A percentile compares a stretch with the other conserved stretches of the same genome.
These are phyloP conservation scores for Clonostachys rhizophaga DNA, from an alignment of 2,329 filamentous ascomycete genomes.

Conservation along the genomic window DNA sequence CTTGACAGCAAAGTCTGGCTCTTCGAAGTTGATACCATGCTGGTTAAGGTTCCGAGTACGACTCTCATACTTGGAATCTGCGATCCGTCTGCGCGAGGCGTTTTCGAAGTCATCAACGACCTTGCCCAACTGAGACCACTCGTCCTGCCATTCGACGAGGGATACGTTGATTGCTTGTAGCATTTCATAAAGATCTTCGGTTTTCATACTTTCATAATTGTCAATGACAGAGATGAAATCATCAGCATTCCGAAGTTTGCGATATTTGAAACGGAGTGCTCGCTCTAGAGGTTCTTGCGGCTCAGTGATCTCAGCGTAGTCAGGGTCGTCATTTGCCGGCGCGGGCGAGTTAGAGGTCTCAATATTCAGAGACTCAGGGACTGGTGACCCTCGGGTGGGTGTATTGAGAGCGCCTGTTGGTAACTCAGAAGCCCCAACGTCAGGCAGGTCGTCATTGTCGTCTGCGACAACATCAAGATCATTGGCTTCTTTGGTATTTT, in stretches of 20 bases:
- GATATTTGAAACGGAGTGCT: conserved; percentile 34
- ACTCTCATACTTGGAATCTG: conserved; percentile 41
- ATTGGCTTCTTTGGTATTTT: conserved; percentile 13
- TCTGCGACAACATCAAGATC: conserved; percentile 12
- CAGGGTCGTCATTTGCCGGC: conserved; percentile 25
- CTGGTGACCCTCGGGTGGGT: conserved; percentile 30
- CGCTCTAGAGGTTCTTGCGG: conserved; percentile 21
- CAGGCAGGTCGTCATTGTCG: conserved; percentile 22
- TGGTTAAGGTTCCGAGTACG: conserved; percentile 34
- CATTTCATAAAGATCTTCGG: conserved; percentile 36
- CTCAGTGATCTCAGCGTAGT: conserved; percentile 26
- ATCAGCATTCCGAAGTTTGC: conserved; percentile 43
- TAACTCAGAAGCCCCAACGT: conserved; percentile 19
- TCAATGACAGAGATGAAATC: conserved; percentile 43
- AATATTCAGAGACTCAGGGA: conserved; percentile 28
- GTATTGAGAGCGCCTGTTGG: conserved; percentile 31
- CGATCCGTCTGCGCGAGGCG: conserved; percentile 41
- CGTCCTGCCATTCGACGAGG: conserved; percentile 46
- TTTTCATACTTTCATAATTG: conserved; percentile 42
- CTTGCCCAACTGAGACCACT: conserved; percentile 45
- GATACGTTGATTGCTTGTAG: conserved; percentile 38
- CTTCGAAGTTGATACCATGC: conserved; percentile 35
- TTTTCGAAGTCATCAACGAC: conserved; percentile 55
- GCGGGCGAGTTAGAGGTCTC: conserved; percentile 29
- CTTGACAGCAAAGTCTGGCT: conserved; percentile 49